phyloP scores from a whole-genome alignment of 2,329 filamentous ascomycete genomes.

The Colletotrichum horii region DNA sequence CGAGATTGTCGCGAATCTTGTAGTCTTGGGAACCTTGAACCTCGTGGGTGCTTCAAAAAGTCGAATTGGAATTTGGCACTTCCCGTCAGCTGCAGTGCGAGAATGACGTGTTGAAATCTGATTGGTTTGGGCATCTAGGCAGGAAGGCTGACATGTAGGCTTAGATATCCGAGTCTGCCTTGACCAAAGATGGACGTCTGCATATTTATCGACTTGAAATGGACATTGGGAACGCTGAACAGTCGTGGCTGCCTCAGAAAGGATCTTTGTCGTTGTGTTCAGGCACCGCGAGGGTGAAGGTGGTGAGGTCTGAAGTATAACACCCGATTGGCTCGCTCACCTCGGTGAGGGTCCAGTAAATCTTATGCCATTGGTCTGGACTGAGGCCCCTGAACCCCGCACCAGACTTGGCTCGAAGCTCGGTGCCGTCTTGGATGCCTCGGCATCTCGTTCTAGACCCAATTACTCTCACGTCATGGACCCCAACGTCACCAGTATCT shows the following conservation, averaged over 20 bases:
- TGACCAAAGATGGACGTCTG: not conserved
- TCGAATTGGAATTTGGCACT: not conserved
- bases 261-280: not conserved
- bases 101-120: constrained; percentile 9
- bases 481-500: not conserved
- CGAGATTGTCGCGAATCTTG: not conserved
- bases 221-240: not conserved
- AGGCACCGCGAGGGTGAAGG: not conserved
- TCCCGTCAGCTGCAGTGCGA: not conserved
- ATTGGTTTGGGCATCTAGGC: not conserved
- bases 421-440: not conserved
- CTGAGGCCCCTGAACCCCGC: not conserved
- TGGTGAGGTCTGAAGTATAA: constrained; percentile 7
- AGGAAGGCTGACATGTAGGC: not conserved
- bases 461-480: not conserved
- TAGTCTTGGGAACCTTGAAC: not conserved
- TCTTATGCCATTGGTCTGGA: not conserved
- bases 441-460: constrained; percentile 1
- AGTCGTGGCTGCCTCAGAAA: not conserved
- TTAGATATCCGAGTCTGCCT: not conserved
- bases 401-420: not conserved
- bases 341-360: not conserved
- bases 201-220: not conserved
- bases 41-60: not conserved
- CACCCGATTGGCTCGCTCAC: constrained; percentile 10